Evolutionary conservation across 2,329 filamentous ascomycete species (phyloP), one percentile per base, ranked within the genome.

Genomic region (Anthostomella pinea): DNA sequence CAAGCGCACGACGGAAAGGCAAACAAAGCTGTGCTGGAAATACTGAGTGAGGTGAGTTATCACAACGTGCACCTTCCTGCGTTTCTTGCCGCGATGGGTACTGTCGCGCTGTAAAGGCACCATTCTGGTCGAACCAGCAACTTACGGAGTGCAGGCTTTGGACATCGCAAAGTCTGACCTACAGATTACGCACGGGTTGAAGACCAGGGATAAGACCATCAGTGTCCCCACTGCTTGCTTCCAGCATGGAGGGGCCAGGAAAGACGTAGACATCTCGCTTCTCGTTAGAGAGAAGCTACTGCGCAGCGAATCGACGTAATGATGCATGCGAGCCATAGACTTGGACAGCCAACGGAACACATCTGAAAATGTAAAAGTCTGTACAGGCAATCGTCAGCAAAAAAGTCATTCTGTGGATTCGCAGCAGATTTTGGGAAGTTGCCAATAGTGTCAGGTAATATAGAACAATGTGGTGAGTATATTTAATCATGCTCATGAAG

Each of bases 1-100:
- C 79, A 74, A 45, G 71, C 83, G 8, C 70, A 73, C 42, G 79
- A 86, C 10, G 81, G 82, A 10, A 79, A 85, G 54, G 77, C 83
- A 5, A 87, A 87, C 54, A 75, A 74, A 53, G 82, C 83, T 4
- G 78, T 85, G 3, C 63, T 79, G 31, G 67, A 73, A 23, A 62
- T 87, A 4, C 63, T 88, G 37, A 81, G 81, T 45, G 65, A 77
- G 53, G 79, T 80, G 49, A 45, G 61, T 43, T 8, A 27, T 38
- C 31, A 24, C 8, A 25, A 8, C 16, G 19, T 9, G 22, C 31
- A 10, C 15, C n/a, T n/a, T n/a, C n/a, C n/a, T n/a, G n/a, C n/a
- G n/a, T n/a, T n/a, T n/a, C n/a, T n/a, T n/a, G n/a, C n/a, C n/a
- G n/a, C n/a, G n/a, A n/a, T n/a, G n/a, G n/a, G n/a, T n/a, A n/a